phyloP scores from a whole-genome alignment of 202 grass and related monocot genomes.

The Musa balbisiana region DNA sequence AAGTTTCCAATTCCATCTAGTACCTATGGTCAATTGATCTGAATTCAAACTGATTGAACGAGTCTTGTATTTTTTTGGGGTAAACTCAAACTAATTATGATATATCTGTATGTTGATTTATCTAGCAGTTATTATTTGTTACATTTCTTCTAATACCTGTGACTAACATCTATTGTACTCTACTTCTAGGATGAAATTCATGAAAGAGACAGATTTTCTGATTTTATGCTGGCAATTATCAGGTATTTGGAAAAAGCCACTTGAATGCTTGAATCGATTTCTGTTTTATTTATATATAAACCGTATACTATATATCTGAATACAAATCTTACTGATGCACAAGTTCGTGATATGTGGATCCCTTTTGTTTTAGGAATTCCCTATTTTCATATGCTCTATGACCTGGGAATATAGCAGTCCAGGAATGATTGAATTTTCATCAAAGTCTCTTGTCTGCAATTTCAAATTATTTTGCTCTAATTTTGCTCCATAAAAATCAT shows the following conservation, averaged over 20 bases:
- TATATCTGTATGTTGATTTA: background rate
- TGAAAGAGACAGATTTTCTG: slow-evolving; percentile 97
- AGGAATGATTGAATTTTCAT: no score
- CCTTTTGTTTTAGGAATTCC: background rate
- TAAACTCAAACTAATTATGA: background rate
- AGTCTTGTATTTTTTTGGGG: background rate
- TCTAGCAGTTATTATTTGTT: background rate
- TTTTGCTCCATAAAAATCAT: no score
- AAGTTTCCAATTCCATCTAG: no score
- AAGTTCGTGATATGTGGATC: background rate
- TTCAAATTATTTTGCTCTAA: no score
- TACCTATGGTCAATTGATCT: no score
- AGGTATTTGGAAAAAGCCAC: slow-evolving; percentile 46
- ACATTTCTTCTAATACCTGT: slow-evolving; percentile 8
- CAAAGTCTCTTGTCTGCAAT: no score
- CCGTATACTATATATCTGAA: background rate
- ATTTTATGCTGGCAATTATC: slow-evolving; percentile 94
- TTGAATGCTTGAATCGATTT: background rate
- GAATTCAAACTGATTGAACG: no score
- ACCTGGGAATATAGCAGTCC: no score
- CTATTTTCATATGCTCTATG: background rate
- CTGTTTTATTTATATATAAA: background rate
- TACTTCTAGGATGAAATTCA: slow-evolving; percentile 87
- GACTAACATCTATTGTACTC: slow-evolving; percentile 21
- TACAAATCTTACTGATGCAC: background rate